Evolutionary conservation across 2,329 filamentous ascomycete genomes (phyloP).

Genomic region (Sarocladium strictum): DNA sequence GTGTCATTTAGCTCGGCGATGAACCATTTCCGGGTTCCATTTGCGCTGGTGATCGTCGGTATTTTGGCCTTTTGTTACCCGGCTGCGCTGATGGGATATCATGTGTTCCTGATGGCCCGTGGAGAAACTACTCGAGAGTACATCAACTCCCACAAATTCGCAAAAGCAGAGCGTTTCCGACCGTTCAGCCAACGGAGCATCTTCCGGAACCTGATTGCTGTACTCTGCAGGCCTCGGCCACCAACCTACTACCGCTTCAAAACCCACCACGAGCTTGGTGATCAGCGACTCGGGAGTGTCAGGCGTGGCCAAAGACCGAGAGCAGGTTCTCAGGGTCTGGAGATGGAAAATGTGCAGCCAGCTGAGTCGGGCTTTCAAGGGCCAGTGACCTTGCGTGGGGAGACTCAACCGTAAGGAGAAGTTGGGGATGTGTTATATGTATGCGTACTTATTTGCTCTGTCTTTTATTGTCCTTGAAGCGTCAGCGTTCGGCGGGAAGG

Average conservation of each 20-base stretch:
- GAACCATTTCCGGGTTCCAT: conserved; percentile 67
- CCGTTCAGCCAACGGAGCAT: conserved; percentile 78
- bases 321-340: conserved; percentile 53
- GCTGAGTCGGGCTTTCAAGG: conserved; percentile 45
- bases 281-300: conserved; percentile 74
- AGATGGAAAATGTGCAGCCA: conserved; percentile 64
- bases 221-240: conserved; percentile 75
- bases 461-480: background rate
- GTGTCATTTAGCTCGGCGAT: conserved; percentile 66
- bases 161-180: conserved; percentile 83
- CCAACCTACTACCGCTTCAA: conserved; percentile 92
- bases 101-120: conserved; percentile 82
- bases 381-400: conserved; percentile 38
- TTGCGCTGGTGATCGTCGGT: conserved; percentile 83
- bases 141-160: conserved; percentile 91
- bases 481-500: background rate
- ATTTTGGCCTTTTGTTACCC: conserved; percentile 74
- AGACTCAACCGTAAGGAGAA: background rate
- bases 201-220: conserved; percentile 72
- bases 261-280: conserved; percentile 65
- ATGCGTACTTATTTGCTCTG: background rate
- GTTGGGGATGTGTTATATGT: background rate
- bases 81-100: conserved; percentile 76
- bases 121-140: conserved; percentile 96
- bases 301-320: conserved; percentile 29